Conservation (phyloP, 495 filamentous ascomycete genomes). For the Aspergillus leporis region DNA sequence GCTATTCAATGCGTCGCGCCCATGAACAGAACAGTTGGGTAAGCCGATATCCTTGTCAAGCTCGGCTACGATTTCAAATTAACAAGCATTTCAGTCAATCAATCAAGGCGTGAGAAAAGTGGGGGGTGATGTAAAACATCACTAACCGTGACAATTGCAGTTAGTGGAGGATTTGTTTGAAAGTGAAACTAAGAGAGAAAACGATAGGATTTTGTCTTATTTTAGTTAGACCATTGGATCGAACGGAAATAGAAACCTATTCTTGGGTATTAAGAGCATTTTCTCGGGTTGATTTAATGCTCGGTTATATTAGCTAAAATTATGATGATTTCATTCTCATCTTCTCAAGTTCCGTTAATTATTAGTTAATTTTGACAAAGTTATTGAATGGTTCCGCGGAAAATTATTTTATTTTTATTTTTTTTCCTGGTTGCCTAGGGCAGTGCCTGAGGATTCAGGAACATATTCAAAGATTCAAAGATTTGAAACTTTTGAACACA, state of each 20-base stretch:
- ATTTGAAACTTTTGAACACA: neutral
- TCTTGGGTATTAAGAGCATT: neutral
- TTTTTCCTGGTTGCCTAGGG: neutral
- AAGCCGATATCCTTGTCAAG: neutral
- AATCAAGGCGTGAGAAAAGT: slow-evolving; percentile 15
- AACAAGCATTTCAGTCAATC: slow-evolving; percentile 4
- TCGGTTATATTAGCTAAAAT: too few species aligned
- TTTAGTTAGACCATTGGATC: neutral
- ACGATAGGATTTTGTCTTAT: neutral
- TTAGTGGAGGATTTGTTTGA: neutral
- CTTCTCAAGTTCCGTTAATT: neutral
- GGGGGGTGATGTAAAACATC: slow-evolving; percentile 17
- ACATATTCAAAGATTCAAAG: neutral
- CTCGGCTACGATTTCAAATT: neutral
- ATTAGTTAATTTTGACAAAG: neutral
- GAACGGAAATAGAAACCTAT: slow-evolving; percentile 3
- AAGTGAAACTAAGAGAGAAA: neutral
- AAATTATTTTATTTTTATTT: neutral
- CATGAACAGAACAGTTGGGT: neutral
- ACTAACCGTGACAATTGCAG: neutral
- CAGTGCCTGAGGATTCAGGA: neutral
- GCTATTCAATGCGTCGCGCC: too few species aligned
- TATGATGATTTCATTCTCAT: too few species aligned
- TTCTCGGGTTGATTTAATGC: too few species aligned
- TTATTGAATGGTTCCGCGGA: neutral